A percentile compares a stretch with the other conserved stretches of the same genome.
Conservation (phyloP, 2,329 filamentous ascomycete species). For the Graphilbum fragrans region DNA sequence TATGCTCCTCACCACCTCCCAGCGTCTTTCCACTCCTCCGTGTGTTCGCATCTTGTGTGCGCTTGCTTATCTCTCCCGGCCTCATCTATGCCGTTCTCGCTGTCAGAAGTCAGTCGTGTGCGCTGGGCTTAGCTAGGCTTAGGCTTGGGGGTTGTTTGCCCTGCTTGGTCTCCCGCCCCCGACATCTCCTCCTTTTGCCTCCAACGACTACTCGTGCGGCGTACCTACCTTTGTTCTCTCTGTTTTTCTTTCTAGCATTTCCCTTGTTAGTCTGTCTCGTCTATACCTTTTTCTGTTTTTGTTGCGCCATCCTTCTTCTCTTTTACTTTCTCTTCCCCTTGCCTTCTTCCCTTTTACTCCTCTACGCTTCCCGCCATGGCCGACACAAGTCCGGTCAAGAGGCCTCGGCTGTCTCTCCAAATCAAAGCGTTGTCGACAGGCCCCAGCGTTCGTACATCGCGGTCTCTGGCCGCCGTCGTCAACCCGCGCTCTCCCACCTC, state of each 20-base stretch:
- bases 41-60: no score
- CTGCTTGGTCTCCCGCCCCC: no score
- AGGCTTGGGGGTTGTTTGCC: no score
- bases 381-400: constrained; percentile 25
- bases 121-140: no score
- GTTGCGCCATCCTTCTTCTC: neutral
- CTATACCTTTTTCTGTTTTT: neutral
- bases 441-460: constrained; percentile 25
- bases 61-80: no score
- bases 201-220: no score
- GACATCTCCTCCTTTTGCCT: no score
- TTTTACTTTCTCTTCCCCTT: neutral
- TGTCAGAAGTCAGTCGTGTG: no score
- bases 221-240: neutral
- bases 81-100: no score
- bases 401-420: constrained; percentile 40
- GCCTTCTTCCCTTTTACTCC: neutral
- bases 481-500: constrained; percentile 49
- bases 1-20: no score
- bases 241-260: neutral
- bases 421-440: constrained; percentile 27
- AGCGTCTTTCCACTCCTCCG: no score
- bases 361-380: constrained; percentile 4
- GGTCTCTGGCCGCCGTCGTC: constrained; percentile 30
- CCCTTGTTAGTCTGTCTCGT: neutral